phyloP scores from a whole-genome alignment of 345 rosid species.

The Citrus cavaleriei region DNA sequence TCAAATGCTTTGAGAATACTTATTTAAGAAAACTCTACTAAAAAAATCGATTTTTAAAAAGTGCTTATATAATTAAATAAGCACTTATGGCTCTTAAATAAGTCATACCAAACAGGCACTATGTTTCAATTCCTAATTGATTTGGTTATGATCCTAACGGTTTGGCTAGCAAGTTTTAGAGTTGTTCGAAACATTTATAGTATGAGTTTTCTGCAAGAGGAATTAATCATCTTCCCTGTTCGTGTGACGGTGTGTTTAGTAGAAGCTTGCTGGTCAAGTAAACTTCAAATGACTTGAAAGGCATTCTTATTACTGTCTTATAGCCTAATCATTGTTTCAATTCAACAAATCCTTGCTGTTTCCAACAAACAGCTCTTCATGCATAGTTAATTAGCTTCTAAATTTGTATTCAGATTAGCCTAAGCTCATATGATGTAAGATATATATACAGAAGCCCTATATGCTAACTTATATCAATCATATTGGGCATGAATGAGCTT shows the following conservation, averaged over 20 bases:
- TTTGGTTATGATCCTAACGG: no score
- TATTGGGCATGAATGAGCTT: not conserved
- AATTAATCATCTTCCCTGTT: not conserved
- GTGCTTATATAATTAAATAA: no score
- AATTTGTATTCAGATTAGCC: not conserved
- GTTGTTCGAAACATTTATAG: no score
- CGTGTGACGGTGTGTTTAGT: not conserved
- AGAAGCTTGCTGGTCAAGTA: not conserved
- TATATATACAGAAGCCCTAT: not conserved
- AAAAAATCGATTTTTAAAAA: no score
- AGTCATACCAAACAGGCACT: no score
- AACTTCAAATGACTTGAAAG: not conserved
- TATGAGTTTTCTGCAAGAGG: not conserved
- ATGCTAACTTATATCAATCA: not conserved
- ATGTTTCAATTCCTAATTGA: not conserved
- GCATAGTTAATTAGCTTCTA: not conserved
- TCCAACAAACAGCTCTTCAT: not conserved
- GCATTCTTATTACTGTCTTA: not conserved
- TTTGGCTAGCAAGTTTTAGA: no score
- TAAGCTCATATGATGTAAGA: no score
- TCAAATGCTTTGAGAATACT: no score
- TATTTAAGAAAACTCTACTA: no score
- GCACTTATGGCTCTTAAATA: no score
- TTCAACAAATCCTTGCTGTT: not conserved
- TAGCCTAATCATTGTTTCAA: not conserved